phyloP scores from a whole-genome alignment of 441 rosid genomes.

The Pelargonium citronellum region DNA sequence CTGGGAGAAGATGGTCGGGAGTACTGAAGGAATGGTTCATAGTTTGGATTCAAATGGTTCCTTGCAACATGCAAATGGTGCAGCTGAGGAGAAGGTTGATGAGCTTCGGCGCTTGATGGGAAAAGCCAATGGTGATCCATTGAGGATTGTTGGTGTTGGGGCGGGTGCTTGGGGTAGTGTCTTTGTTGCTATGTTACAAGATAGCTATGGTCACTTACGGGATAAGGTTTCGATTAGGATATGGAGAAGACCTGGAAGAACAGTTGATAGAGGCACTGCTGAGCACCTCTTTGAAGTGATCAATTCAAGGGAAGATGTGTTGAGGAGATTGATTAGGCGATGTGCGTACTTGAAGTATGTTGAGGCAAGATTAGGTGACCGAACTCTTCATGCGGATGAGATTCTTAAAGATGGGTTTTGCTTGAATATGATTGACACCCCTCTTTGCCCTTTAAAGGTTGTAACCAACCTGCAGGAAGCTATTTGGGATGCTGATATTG shows the following conservation, averaged over 20 bases:
- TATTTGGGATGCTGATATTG: constrained; percentile 97
- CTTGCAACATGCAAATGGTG: constrained; percentile 35
- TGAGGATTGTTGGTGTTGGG: constrained; percentile 82
- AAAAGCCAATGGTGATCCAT: constrained; percentile 73
- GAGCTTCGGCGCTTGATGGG: constrained; percentile 61
- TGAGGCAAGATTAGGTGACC: constrained; percentile 89
- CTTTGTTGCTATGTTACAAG: constrained; percentile 82
- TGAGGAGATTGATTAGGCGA: constrained; percentile 86
- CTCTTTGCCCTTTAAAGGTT: constrained; percentile 85
- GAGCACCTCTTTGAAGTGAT: constrained; percentile 93
- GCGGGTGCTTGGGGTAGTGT: constrained; percentile 99
- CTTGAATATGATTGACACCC: constrained; percentile 92
- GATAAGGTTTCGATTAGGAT: constrained; percentile 82
- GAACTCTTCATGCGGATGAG: constrained; percentile 84
- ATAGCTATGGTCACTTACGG: constrained; percentile 67
- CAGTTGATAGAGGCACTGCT: constrained; percentile 67
- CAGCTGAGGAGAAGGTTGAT: constrained; percentile 60
- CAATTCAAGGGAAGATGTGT: constrained; percentile 86
- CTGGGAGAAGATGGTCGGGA: constrained; percentile 33
- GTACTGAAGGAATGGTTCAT: constrained; percentile 22
- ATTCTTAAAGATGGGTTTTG: constrained; percentile 94
- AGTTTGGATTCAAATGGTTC: constrained; percentile 38
- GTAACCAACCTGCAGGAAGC: constrained; percentile 97
- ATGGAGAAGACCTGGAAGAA: constrained; percentile 87
- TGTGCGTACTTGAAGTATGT: constrained; percentile 95